These are phyloP conservation scores for Miscanthus lutarioriparius DNA, from an alignment of 176 grass and related monocot genomes.

Conservation along the genomic window DNA sequence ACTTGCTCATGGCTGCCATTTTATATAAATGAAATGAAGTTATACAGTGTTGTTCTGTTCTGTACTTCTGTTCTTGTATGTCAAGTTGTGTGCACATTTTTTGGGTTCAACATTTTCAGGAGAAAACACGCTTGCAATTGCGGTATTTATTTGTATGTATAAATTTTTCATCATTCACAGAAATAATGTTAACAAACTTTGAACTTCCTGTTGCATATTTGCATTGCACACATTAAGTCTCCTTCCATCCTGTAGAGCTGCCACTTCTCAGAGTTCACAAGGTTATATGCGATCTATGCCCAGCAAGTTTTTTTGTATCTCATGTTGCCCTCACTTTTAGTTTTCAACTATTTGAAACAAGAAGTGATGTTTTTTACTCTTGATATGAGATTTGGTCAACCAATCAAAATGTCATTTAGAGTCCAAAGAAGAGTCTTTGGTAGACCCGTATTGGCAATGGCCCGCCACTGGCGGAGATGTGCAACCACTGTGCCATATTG, in stretches of 20 bases:
- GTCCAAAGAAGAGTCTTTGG: not conserved
- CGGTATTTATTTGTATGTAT: constrained; percentile 1
- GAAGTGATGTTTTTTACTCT: not conserved
- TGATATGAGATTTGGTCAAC: not conserved
- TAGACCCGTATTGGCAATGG: not conserved
- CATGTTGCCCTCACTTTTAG: not conserved
- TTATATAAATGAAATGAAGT: no score
- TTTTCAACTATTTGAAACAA: not conserved
- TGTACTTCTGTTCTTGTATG: not conserved
- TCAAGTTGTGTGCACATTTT: not conserved
- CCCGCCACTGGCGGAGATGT: not conserved
- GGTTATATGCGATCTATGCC: not conserved
- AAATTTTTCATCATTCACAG: not conserved
- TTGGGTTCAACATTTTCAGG: not conserved
- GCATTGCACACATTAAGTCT: not conserved
- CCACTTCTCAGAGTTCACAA: not conserved
- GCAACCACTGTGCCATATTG: not conserved
- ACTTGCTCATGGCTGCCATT: constrained; percentile 16
- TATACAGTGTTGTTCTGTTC: not conserved
- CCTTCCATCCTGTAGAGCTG: not conserved
- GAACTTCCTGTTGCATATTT: not conserved
- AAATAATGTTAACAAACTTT: not conserved
- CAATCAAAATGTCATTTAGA: not conserved
- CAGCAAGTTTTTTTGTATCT: not conserved
- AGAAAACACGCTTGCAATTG: not conserved